Percentiles rank a stretch among this genome's conserved stretches.
Evolutionary conservation across 257 asterid genomes (phyloP).

Genomic region (Plectranthus barbatus): DNA sequence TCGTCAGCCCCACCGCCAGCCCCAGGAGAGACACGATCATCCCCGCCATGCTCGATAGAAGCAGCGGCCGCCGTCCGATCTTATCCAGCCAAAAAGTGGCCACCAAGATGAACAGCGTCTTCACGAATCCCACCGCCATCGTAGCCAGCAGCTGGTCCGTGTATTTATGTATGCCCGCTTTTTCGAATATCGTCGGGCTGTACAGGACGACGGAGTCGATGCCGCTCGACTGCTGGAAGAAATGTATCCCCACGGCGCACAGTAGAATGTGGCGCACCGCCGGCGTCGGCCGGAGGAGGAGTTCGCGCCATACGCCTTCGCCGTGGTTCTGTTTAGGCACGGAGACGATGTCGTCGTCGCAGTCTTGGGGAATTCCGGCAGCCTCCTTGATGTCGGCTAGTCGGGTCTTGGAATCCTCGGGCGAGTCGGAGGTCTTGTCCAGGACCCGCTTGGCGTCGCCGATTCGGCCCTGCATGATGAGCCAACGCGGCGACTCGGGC

Average conservation of each 20-base stretch:
- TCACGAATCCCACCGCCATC: constrained; percentile 50
- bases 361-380: constrained; percentile 47
- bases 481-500: constrained; percentile 89
- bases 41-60: constrained; percentile 45
- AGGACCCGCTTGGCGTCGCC: constrained; percentile 50
- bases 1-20: constrained; percentile 29
- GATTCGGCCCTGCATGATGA: constrained; percentile 62
- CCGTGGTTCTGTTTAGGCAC: constrained; percentile 22
- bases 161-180: constrained; percentile 35
- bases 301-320: constrained; percentile 45
- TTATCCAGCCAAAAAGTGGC: constrained; percentile 49
- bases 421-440: constrained; percentile 44
- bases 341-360: constrained; percentile 33
- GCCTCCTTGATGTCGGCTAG: constrained; percentile 46
- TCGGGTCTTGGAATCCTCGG: constrained; percentile 39
- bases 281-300: constrained; percentile 40
- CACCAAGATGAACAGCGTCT: constrained; percentile 45
- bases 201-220: too few species aligned
- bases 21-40: constrained; percentile 30
- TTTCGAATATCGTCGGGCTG: constrained; percentile 43
- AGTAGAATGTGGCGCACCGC: constrained; percentile 45
- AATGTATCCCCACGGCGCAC: constrained; percentile 50
- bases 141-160: constrained; percentile 38
- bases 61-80: constrained; percentile 50
- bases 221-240: constrained; percentile 56